A percentile compares a stretch with the other conserved stretches of the same genome.
Conservation (phyloP, 1,284 basidiomycete species). For the Xerocomus amazonicus region DNA sequence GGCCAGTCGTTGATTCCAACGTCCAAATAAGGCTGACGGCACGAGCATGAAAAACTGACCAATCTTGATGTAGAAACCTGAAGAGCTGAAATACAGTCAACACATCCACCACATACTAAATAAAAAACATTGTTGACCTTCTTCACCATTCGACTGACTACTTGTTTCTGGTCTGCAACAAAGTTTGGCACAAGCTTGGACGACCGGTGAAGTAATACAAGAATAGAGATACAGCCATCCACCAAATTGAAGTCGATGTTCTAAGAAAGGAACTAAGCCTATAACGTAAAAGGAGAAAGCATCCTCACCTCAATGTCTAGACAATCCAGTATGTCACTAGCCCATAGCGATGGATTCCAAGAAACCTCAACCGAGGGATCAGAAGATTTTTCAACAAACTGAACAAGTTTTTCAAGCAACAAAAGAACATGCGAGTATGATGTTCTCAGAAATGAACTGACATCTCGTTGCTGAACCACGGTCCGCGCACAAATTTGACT, state of each 20-base stretch:
- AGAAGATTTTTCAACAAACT: slow-evolving; percentile 37
- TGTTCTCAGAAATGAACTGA: slow-evolving; percentile 39
- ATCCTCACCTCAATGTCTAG: slow-evolving; percentile 51
- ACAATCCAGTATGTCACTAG: slow-evolving; percentile 45
- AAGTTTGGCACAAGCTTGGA: slow-evolving; percentile 50
- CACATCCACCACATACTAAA: neutral
- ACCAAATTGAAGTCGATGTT: slow-evolving; percentile 63
- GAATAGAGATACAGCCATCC: slow-evolving; percentile 59
- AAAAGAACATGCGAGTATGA: slow-evolving; percentile 48
- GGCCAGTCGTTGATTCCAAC: slow-evolving; percentile 61
- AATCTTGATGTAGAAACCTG: slow-evolving; percentile 67
- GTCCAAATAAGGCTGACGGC: slow-evolving; percentile 87
- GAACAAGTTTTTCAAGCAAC: slow-evolving; percentile 49
- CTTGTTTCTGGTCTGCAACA: slow-evolving; percentile 50
- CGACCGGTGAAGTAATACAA: slow-evolving; percentile 54
- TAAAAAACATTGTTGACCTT: slow-evolving; percentile 34
- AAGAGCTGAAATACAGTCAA: slow-evolving; percentile 52
- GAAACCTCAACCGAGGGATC: slow-evolving; percentile 35
- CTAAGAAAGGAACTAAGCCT: slow-evolving; percentile 34
- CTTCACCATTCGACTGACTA: slow-evolving; percentile 56
- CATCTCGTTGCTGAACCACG: slow-evolving; percentile 32
- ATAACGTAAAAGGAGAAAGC: neutral
- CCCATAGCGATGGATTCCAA: slow-evolving; percentile 61
- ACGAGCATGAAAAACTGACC: slow-evolving; percentile 75
- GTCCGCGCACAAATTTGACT: slow-evolving; percentile 43